These are phyloP conservation scores for Peronospora farinosa DNA, from an alignment of 352 stramenopile species.

Conservation along the genomic window DNA sequence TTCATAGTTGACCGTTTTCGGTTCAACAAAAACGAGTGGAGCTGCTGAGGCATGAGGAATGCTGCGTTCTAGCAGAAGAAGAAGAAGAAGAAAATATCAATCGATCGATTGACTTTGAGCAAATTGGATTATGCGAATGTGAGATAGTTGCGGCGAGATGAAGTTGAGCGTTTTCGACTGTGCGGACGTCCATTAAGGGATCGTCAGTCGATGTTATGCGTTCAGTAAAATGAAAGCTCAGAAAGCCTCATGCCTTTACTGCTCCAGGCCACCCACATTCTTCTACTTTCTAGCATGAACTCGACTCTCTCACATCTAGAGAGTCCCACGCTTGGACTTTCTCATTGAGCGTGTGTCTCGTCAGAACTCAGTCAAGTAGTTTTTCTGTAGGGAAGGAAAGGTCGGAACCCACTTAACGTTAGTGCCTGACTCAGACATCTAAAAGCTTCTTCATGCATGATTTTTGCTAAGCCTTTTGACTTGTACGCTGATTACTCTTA, in stretches of 20 bases:
- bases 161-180: conserved; percentile 11
- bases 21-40: conserved; percentile 22
- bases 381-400: not conserved
- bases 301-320: not conserved
- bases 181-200: not conserved
- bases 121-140: conserved; percentile 26
- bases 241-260: conserved; percentile 9
- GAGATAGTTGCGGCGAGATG: conserved; percentile 1
- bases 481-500: not conserved
- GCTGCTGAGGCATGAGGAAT: conserved; percentile 16
- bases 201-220: conserved; percentile 1
- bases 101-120: not conserved
- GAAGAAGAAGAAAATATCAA: too few relatives aligned
- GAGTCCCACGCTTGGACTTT: not conserved
- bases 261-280: conserved; percentile 5
- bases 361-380: not conserved
- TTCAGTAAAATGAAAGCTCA: conserved; percentile 8
- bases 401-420: not conserved
- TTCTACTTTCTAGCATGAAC: not conserved
- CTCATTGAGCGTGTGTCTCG: not conserved
- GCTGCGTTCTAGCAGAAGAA: not conserved
- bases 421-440: not conserved
- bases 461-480: not conserved
- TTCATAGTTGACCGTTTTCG: conserved; percentile 6
- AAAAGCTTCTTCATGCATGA: not conserved